phyloP scores from a whole-genome alignment of 2,329 filamentous ascomycete species.

The Dissoconium aciculare region DNA sequence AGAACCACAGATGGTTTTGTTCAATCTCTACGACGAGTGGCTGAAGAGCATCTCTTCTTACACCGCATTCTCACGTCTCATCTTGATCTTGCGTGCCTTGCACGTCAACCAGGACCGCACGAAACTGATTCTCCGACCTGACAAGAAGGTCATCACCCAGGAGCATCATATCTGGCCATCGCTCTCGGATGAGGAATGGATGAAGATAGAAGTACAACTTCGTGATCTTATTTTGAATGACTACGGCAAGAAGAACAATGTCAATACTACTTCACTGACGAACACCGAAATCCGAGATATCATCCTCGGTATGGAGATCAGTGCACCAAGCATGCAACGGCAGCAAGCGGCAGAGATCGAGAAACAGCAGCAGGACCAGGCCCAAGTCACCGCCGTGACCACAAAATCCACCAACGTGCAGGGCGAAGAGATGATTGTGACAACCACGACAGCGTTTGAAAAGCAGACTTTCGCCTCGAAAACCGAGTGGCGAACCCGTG shows the following conservation, averaged over 20 bases:
- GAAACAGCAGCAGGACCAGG: constrained; percentile 94
- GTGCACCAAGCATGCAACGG: constrained; percentile 90
- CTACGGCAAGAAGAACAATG: constrained; percentile 99
- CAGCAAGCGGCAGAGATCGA: constrained; percentile 98
- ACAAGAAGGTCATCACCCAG: constrained; percentile 96
- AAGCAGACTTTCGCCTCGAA: constrained; percentile 96
- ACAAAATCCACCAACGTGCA: constrained; percentile 97
- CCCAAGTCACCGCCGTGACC: constrained; percentile 89
- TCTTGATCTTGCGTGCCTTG: constrained; percentile 82
- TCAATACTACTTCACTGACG: constrained; percentile 93
- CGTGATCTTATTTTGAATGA: constrained; percentile 94
- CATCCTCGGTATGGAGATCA: constrained; percentile 98
- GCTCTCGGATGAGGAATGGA: constrained; percentile 90
- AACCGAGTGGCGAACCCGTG: constrained; percentile 94
- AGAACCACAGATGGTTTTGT: constrained; percentile 98
- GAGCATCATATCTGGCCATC: constrained; percentile 98
- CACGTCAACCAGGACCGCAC: constrained; percentile 99
- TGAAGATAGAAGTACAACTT: constrained; percentile 95
- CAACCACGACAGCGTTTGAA: constrained; percentile 94
- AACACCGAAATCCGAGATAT: constrained; percentile 96
- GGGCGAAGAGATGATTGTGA: constrained; percentile 95
- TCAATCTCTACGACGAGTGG: constrained; percentile 98
- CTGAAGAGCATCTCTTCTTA: constrained; percentile 96
- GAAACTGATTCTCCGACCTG: constrained; percentile 82
- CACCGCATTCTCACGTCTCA: constrained; percentile 89